These are phyloP conservation scores for Terana coerulea DNA, from an alignment of 768 basidiomycete species.

Conservation along the genomic window DNA sequence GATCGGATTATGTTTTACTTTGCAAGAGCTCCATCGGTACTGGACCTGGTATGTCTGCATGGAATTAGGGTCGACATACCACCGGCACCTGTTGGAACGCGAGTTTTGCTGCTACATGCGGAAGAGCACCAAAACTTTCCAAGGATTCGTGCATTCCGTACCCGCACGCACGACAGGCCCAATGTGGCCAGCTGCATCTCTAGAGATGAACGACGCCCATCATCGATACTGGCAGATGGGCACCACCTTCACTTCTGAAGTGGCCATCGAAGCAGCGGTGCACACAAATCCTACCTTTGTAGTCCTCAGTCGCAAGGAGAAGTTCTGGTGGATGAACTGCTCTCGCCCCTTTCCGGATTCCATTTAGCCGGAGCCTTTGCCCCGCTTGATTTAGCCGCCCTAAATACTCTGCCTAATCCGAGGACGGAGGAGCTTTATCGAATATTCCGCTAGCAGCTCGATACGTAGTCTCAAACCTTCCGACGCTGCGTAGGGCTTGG, in stretches of 20 bases:
- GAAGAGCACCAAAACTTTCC: neutral
- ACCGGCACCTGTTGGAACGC: neutral
- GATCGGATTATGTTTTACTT: constrained; percentile 36
- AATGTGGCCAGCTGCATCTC: constrained; percentile 17
- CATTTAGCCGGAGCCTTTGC: neutral
- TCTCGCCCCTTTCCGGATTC: neutral
- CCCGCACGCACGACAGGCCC: constrained; percentile 34
- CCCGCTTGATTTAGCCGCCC: neutral
- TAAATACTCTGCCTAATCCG: neutral
- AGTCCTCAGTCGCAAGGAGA: neutral
- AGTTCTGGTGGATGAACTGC: neutral
- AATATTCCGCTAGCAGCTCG: constrained; percentile 7
- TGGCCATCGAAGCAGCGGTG: constrained; percentile 18
- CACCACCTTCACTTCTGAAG: constrained; percentile 25
- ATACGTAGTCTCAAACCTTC: constrained; percentile 8
- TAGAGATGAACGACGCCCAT: constrained; percentile 23
- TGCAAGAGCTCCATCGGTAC: constrained; percentile 35
- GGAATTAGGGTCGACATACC: neutral
- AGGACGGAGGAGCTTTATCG: neutral
- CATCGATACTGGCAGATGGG: constrained; percentile 39
- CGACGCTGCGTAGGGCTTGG: neutral
- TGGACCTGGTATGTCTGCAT: constrained; percentile 30
- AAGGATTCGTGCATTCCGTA: neutral
- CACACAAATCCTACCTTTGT: constrained; percentile 44
- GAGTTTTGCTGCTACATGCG: neutral